phyloP scores from a whole-genome alignment of 2,329 filamentous ascomycete species.

The Chrysoporthe puriensis region DNA sequence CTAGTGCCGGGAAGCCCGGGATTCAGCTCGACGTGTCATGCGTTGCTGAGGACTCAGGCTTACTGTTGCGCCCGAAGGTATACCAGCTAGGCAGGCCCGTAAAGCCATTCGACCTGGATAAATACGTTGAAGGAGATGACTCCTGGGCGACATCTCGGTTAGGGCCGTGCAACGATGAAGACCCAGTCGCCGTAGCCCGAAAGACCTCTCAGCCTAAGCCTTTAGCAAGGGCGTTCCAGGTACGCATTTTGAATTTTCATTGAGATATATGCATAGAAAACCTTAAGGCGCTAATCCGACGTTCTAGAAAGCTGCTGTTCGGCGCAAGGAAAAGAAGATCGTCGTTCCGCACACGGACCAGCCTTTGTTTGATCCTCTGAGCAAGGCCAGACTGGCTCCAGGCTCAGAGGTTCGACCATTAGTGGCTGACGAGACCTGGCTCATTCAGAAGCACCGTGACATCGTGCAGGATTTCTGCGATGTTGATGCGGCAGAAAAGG shows the following conservation, averaged over 20 bases:
- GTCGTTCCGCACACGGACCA: slow-evolving; percentile 55
- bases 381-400: slow-evolving; percentile 54
- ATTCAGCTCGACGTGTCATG: slow-evolving; percentile 46
- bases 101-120: slow-evolving; percentile 50
- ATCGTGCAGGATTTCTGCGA: slow-evolving; percentile 61
- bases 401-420: slow-evolving; percentile 51
- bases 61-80: slow-evolving; percentile 37
- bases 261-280: neutral
- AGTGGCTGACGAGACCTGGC: slow-evolving; percentile 54
- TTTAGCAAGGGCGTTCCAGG: slow-evolving; percentile 12
- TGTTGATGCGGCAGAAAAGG: slow-evolving; percentile 57
- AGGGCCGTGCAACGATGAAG: slow-evolving; percentile 42
- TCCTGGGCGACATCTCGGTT: slow-evolving; percentile 50
- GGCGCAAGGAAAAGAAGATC: slow-evolving; percentile 39
- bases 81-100: slow-evolving; percentile 48
- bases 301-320: slow-evolving; percentile 19
- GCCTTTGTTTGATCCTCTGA: slow-evolving; percentile 60
- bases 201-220: slow-evolving; percentile 20
- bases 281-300: neutral
- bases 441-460: slow-evolving; percentile 62
- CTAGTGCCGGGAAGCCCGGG: slow-evolving; percentile 42
- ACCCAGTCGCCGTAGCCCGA: slow-evolving; percentile 7
- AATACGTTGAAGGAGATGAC: slow-evolving; percentile 49
- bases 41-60: slow-evolving; percentile 28
- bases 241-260: slow-evolving; percentile 1